Evolutionary conservation across 148 eudicot species (phyloP), one percentile per base, ranked within the genome.

Genomic region (Camellia japonica): DNA sequence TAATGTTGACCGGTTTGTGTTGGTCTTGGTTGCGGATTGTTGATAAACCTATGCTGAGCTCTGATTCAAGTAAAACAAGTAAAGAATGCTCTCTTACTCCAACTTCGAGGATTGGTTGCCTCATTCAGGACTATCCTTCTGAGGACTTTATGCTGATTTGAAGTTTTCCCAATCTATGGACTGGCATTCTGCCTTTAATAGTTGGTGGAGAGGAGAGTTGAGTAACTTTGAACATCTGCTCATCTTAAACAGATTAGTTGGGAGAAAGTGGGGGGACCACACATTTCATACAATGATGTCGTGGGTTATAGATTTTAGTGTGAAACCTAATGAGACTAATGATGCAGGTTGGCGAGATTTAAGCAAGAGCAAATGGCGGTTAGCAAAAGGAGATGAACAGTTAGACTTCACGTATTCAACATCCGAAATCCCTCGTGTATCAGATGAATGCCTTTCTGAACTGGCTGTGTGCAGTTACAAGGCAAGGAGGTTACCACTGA

Each of bases 381-480:
- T 96, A 82, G 99, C 99, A 79, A 96, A 96, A 85, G 99, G 99
- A 71, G 99, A 96, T 77, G 99, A 96, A 76, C 99, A 96, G 85
- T 89, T 96, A 83, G 97, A 96, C 87, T 96, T 96, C 82, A 96
- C 97, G 46, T 93, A 93, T 85, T 86, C 94, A 79, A 93, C 99
- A 44, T 96, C 99, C 82, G 99, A 96, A 90, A 81, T 91, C 75
- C 97, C 97, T 60, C 99, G 93, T 79, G 91, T 96, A 65, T 92
- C 99, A 74, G 99, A 96, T 88, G 99, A 96, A 80, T 96, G 99
- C 85, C 95, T 96, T 13, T 96, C 99, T 68, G 99, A 96, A 82
- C 86, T 96, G 86, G 99, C 99, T 88, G 98, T 96, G 71, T 96
- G 99, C 88, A 96, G 98, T 87, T 96, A 96, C 83, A 93, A 96